Conservation (phyloP, 2,329 filamentous ascomycete species). For the Cordyceps fumosorosea region DNA sequence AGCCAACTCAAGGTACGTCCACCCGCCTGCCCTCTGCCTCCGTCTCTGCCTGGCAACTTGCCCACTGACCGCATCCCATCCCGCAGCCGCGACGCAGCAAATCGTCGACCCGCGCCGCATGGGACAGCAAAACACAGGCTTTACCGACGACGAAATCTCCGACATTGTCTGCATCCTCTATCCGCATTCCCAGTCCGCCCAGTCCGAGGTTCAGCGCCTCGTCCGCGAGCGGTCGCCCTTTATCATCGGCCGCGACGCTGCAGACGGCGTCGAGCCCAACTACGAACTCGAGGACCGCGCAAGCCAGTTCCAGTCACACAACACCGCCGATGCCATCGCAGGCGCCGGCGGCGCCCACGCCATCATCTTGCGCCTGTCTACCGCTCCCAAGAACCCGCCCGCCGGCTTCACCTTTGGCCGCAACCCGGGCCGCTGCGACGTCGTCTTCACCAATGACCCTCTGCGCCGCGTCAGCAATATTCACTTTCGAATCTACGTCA, state of each 20-base stretch:
- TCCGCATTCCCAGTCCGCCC: conserved; percentile 67
- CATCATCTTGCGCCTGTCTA: conserved; percentile 75
- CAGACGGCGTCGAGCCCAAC: conserved; percentile 45
- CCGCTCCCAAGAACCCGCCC: conserved; percentile 57
- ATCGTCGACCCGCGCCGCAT: conserved; percentile 73
- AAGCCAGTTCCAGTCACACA: conserved; percentile 33
- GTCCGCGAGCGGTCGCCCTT: conserved; percentile 41
- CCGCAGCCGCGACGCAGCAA: conserved; percentile 62
- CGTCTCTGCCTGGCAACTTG: too few species aligned
- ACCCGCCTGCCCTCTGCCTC: background rate
- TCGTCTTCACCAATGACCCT: conserved; percentile 60
- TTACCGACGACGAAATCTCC: conserved; percentile 73
- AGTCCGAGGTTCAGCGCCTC: conserved; percentile 56
- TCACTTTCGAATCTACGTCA: conserved; percentile 94
- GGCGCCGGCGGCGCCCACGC: conserved; percentile 51
- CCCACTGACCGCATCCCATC: background rate
- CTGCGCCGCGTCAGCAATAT: conserved; percentile 77
- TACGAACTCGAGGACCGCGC: conserved; percentile 45
- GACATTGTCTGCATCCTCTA: conserved; percentile 88
- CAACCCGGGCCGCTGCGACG: conserved; percentile 63
- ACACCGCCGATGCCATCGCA: conserved; percentile 32
- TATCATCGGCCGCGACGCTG: conserved; percentile 42
- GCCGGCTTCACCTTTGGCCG: conserved; percentile 84
- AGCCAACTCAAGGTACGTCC: conserved; percentile 36
- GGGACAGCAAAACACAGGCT: conserved; percentile 74